Evolutionary conservation across 106 monocot species (phyloP), one percentile per base, ranked within the genome.

Genomic region (Cymbidium sinense): DNA sequence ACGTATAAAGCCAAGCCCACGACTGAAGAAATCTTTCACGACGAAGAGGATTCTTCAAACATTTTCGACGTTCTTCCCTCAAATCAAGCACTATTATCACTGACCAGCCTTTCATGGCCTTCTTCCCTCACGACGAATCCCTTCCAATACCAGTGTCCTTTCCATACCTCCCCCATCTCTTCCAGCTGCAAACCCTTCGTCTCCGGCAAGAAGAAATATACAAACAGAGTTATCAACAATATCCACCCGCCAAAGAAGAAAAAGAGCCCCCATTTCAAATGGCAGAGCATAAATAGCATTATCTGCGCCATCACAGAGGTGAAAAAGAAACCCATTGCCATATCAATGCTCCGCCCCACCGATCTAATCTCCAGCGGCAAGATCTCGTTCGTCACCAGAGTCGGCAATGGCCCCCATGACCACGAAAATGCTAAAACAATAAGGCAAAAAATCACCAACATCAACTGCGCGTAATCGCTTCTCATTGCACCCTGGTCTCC

Each of bases 371-470:
- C 83, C 21, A 80, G 28, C 2, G 84, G 85, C 25, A 85, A 82
- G 0, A 85, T 85, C 88, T 85, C 85, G n/a, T n/a, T n/a, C 2
- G 74, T 1, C 0, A 88, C 79, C 27, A 85, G 30, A 73, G 71
- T 73, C 0, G 76, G 82, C 30, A 87, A 70, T 0, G 84, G 82
- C 25, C 84, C 84, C 88, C 88, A 85, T 5, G 88, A 85, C 76
- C 27, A 80, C 3, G 72, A 74, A 50, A 83, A 85, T 10, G 83
- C 83, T 0, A 80, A 80, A 19, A 81, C 77, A 37, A 74, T 80
- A 7, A 80, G 4, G 18, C 62, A 77, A 2, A 88, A 51, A 25
- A 76, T 0, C 1, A 36, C 18, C 34, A 88, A 12, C 27, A 82
- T 36, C n/a, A 82, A 0, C 30, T 67, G 73, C 30, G 79, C 79